Conservation (phyloP, 345 rosid genomes). For the Moringa oleifera region DNA sequence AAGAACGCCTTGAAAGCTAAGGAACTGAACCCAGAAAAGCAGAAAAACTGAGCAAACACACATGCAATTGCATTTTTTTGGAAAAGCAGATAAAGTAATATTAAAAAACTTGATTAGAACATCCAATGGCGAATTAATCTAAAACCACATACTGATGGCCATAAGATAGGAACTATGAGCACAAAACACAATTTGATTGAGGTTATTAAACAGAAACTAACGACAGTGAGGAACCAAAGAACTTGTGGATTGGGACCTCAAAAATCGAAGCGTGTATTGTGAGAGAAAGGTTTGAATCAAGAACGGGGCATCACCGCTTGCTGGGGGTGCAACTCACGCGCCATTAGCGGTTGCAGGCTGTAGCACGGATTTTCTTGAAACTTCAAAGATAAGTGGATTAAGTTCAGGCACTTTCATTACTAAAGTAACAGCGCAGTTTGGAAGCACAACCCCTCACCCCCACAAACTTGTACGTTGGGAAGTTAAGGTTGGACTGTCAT, state of each 20-base stretch:
- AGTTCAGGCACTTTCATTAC: no score
- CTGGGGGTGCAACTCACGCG: constrained; percentile 21
- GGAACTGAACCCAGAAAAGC: background rate
- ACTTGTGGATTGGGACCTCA: constrained; percentile 14
- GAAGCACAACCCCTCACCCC: background rate
- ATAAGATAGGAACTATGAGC: background rate
- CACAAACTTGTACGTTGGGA: background rate
- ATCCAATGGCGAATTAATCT: background rate
- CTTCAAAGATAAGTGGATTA: no score
- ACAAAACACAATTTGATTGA: constrained; percentile 7
- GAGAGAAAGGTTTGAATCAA: constrained; percentile 2
- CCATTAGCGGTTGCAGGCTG: constrained; percentile 24
- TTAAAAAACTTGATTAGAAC: background rate
- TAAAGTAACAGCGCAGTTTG: background rate
- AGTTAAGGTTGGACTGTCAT: background rate
- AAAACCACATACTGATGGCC: background rate
- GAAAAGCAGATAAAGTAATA: background rate
- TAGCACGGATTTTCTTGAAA: background rate
- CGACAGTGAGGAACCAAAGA: background rate
- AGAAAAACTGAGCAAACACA: background rate
- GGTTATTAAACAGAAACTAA: background rate
- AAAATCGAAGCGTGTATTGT: background rate
- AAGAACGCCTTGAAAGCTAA: background rate
- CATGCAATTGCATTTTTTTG: no score
- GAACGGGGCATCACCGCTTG: constrained; percentile 5